Evolutionary conservation across 106 monocot species (phyloP), one percentile per base, ranked within the genome.

Genomic region (Vanilla planifolia): DNA sequence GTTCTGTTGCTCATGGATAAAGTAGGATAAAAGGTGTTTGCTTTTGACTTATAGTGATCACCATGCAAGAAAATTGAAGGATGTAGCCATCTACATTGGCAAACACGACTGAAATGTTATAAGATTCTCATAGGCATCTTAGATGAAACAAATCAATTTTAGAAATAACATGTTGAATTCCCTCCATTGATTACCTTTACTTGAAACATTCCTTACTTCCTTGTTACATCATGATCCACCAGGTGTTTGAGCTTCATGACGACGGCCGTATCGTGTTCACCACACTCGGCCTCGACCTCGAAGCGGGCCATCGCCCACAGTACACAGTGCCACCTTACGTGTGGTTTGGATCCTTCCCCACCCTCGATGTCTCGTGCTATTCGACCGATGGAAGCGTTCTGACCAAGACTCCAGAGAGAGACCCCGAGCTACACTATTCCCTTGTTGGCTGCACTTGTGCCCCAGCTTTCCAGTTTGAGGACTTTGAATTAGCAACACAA

Each of bases 271-370:
- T 86, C 5, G 78, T 86, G 41, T 59, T 83, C 33, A 89, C 86
- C 2, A 75, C 83, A 23, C 76, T 95, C 1, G 89, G 89, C 25
- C 33, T 67, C 5, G 78, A 95, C 33, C 63, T 95, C 5, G 89
- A 83, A 33, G 83, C 89, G 11, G 94, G 94, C 7, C 94, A 95
- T 17, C 72, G 83, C 1, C 94, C 78, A 1, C 94, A 95, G 76
- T 86, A 95, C 73, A 86, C 83, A 0, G 86, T 95, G 26, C 85
- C 79, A 2, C 80, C 80, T 2, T 69, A 89, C 35, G 70, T 85
- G 24, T 95, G 94, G 94, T 95, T 95, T 39, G 94, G 86, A 13
- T 86, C 94, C 16, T 95, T 95, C 71, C 94, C 94, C n/a, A 86
- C 94, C 17, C 62, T 85, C 42, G 94, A 95, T 42, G 47, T 95